Percentiles rank a stretch among this genome's conserved stretches.
Conservation (phyloP, 106 monocot genomes). For the Xerophyta viscosa region DNA sequence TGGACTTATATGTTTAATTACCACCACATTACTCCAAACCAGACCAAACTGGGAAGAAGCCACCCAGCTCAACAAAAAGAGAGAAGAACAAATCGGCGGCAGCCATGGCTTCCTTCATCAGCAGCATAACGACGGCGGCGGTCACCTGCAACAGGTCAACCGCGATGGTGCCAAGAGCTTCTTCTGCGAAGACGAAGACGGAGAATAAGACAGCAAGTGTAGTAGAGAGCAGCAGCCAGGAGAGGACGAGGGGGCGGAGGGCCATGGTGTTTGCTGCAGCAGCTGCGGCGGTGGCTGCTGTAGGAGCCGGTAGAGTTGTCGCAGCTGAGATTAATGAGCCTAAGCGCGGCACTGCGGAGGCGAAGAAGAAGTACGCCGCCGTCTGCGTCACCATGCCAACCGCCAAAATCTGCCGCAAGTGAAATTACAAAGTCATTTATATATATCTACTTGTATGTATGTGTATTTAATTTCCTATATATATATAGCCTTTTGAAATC, state of each 20-base stretch:
- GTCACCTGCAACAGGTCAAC: neutral
- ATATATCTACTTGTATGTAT: too few relatives aligned
- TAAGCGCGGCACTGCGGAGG: neutral
- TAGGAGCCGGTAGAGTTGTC: neutral
- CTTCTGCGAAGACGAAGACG: too few relatives aligned
- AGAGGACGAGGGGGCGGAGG: neutral
- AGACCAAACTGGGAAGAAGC: neutral
- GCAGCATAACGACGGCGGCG: neutral
- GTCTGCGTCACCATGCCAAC: conserved; percentile 13
- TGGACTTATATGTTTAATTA: neutral
- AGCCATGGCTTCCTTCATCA: neutral
- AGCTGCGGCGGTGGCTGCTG: neutral
- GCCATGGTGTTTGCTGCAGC: neutral
- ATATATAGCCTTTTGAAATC: too few relatives aligned
- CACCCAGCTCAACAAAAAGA: too few relatives aligned
- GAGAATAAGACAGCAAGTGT: neutral
- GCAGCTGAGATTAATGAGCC: neutral
- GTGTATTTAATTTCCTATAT: too few relatives aligned
- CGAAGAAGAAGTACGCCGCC: conserved; percentile 9
- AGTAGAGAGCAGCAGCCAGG: neutral
- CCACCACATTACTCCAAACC: neutral
- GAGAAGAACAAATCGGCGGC: neutral
- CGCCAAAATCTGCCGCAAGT: conserved; percentile 5
- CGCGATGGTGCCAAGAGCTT: neutral
- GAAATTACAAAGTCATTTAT: too few relatives aligned